These are phyloP conservation scores for Knoxdaviesia proteae DNA, from an alignment of 2,329 filamentous ascomycete genomes.

Conservation along the genomic window DNA sequence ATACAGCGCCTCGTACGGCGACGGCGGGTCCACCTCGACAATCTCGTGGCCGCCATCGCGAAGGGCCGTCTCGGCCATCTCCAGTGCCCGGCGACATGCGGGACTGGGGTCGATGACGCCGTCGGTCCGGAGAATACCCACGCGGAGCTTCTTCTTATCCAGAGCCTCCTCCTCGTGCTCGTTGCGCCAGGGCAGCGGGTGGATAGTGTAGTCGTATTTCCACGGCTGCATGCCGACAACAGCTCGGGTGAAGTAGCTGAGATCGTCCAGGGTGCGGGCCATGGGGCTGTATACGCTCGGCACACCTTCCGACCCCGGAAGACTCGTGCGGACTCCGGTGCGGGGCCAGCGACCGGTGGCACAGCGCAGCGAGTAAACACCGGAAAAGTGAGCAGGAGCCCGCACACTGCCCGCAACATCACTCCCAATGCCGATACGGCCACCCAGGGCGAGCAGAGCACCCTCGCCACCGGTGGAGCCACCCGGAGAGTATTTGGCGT, in stretches of 20 bases:
- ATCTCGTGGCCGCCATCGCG: conserved; percentile 56
- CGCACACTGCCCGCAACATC: conserved; percentile 83
- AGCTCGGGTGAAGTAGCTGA: conserved; percentile 64
- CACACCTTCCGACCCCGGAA: conserved; percentile 82
- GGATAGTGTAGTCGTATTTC: conserved; percentile 71
- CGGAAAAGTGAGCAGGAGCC: conserved; percentile 71
- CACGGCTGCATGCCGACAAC: conserved; percentile 69
- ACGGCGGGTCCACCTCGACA: conserved; percentile 38
- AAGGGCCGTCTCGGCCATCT: conserved; percentile 49
- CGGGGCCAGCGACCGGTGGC: conserved; percentile 85
- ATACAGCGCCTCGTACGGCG: conserved; percentile 53
- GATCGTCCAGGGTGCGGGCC: conserved; percentile 64
- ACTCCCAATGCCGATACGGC: conserved; percentile 72
- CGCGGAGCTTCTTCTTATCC: conserved; percentile 40
- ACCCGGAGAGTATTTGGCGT: conserved; percentile 64
- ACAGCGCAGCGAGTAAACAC: conserved; percentile 71
- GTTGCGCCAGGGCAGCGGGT: conserved; percentile 61
- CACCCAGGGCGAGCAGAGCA: conserved; percentile 62
- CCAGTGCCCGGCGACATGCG: conserved; percentile 58
- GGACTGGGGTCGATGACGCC: conserved; percentile 72
- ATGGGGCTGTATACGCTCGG: conserved; percentile 82
- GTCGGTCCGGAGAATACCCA: conserved; percentile 63
- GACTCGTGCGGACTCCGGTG: conserved; percentile 61
- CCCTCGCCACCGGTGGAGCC: conserved; percentile 76
- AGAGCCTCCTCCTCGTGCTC: conserved; percentile 36